Evolutionary conservation across 2,329 filamentous ascomycete genomes (phyloP), one percentile per base, ranked within the genome.

Genomic region (Sporothrix mexicana): DNA sequence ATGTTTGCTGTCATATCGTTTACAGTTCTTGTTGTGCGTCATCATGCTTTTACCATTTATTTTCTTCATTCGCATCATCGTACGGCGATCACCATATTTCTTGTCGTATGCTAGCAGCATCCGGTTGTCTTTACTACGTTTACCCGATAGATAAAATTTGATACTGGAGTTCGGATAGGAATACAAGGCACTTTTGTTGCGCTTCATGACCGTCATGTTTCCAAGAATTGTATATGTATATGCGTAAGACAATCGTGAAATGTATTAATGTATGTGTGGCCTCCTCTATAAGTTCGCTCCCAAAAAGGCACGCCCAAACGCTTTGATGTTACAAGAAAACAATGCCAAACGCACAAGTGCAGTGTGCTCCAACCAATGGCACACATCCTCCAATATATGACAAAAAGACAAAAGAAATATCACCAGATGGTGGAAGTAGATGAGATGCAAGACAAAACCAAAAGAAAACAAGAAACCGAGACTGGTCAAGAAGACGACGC

Each of bases 81-180:
- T 53, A 53, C 47, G 66, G 66, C 66, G 64, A 67, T 25, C 45
- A n/a, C 45, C 23, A 15, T 51, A 5, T 51, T 49, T 30, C 36
- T 30, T 66, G 62, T 20, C 20, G 62, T 45, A 64, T 45, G 64
- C 43, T 30, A 41, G 57, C 61, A 67, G 49, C 70, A 72, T 67
- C 49, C 49, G 61, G 66, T 23, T 57, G 62, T 55, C 47, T 43
- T 68, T 66, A 30, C 43, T 36, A 25, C 68, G 30, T 57, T 68
- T 47, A 57, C 55, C 45, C 15, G 53, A 73, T 73, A 72, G 70
- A 72, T 59, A 51, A 67, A 72, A 67, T 59, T 45, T 25, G 23
- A 57, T 51, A 59, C 64, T 72, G 70, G 70, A 72, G 62, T 72
- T 68, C 62, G 62, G 70, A 30, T 45, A 30, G 43, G 30, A 71